Conservation (phyloP, 2,329 filamentous ascomycete species). For the Cryoendolithus antarcticus region DNA sequence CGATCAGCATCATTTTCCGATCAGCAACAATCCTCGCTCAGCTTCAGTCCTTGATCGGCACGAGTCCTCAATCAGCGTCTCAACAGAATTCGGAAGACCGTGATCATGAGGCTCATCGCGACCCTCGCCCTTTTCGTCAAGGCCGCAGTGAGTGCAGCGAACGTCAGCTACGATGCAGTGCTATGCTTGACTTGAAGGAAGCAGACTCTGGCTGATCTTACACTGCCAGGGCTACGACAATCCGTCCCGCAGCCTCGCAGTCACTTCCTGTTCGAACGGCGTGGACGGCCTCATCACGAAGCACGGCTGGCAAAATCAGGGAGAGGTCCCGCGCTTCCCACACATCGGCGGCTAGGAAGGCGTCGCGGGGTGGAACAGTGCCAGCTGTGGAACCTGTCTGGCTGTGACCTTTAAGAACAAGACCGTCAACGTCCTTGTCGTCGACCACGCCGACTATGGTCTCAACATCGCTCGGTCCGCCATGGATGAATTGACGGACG, state of each 20-base stretch:
- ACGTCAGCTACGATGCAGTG: no score
- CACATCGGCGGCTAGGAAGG: slow-evolving; percentile 38
- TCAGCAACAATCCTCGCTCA: no score
- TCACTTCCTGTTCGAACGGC: slow-evolving; percentile 56
- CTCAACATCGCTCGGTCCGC: slow-evolving; percentile 39
- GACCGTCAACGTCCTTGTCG: slow-evolving; percentile 37
- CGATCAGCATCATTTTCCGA: no score
- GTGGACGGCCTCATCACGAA: slow-evolving; percentile 52
- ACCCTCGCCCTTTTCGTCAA: no score
- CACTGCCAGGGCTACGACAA: slow-evolving; percentile 54
- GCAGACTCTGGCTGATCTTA: no score
- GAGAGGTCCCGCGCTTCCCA: slow-evolving; percentile 34
- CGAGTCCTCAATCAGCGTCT: no score
- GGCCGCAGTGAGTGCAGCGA: no score
- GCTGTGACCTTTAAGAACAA: slow-evolving; percentile 35
- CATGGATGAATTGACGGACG: slow-evolving; percentile 38
- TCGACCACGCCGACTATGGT: slow-evolving; percentile 35
- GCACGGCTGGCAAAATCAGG: slow-evolving; percentile 39
- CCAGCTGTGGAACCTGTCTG: slow-evolving; percentile 42
- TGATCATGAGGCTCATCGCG: no score
- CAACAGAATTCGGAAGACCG: no score
- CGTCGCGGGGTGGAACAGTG: slow-evolving; percentile 34
- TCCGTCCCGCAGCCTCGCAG: slow-evolving; percentile 39
- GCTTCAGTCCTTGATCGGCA: no score
- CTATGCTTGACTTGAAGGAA: no score